A percentile compares a stretch with the other conserved stretches of the same genome.
Evolutionary conservation across 305 asterid genomes (phyloP).

Genomic region (Solanum chacoense): DNA sequence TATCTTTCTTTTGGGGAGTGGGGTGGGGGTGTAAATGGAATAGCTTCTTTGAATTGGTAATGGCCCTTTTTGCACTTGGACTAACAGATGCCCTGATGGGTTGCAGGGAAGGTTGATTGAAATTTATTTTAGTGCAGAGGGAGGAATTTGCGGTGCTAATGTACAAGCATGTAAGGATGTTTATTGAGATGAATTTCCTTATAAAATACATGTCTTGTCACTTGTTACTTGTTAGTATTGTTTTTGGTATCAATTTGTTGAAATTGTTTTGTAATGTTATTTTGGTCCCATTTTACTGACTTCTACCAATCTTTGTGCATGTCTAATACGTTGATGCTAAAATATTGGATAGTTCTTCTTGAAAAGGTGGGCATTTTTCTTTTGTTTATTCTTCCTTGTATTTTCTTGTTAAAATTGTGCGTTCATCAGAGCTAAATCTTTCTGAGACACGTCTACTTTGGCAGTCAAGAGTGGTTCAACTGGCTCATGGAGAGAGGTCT

Average conservation of each 20-base stretch:
- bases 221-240: neutral
- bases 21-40: neutral
- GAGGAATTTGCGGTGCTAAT: slow-evolving; percentile 75
- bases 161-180: slow-evolving; percentile 76
- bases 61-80: neutral
- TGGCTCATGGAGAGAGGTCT: slow-evolving; percentile 78
- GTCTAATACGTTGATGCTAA: slow-evolving; percentile 6
- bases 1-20: neutral
- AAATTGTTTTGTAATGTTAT: neutral
- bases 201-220: neutral
- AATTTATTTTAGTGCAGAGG: slow-evolving; percentile 56
- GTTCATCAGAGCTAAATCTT: slow-evolving; percentile 16
- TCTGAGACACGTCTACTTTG: slow-evolving; percentile 14
- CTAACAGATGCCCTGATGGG: slow-evolving; percentile 8
- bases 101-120: slow-evolving; percentile 82
- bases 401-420: slow-evolving; percentile 1
- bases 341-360: slow-evolving; percentile 33
- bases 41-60: neutral
- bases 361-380: slow-evolving; percentile 31
- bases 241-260: neutral
- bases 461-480: slow-evolving; percentile 94
- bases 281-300: neutral
- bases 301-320: slow-evolving; percentile 9
- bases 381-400: neutral
- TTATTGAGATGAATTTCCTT: slow-evolving; percentile 8